Conservation (phyloP, 2,329 filamentous ascomycete genomes). For the Emmonsiellopsis sp. region DNA sequence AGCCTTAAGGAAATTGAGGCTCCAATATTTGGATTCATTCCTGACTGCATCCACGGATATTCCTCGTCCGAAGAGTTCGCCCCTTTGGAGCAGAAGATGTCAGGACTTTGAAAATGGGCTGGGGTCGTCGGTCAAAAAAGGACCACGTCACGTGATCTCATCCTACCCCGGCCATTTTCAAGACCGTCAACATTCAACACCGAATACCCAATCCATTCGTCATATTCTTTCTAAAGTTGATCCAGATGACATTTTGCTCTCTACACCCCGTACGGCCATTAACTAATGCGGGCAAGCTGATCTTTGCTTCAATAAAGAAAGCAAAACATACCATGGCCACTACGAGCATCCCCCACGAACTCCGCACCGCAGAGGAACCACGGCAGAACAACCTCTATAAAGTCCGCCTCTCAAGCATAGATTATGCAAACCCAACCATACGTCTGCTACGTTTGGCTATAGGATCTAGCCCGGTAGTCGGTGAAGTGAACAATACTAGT, state of each 20-base stretch:
- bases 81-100: too few species aligned
- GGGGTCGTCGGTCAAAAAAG: too few species aligned
- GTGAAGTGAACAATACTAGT: neutral
- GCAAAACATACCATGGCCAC: conserved; percentile 13
- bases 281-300: neutral
- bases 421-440: conserved; percentile 57
- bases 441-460: conserved; percentile 60
- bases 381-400: conserved; percentile 57
- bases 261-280: neutral
- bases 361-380: conserved; percentile 66
- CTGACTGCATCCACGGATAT: too few species aligned
- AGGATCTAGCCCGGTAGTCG: neutral
- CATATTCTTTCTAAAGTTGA: too few species aligned
- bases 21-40: too few species aligned
- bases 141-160: too few species aligned
- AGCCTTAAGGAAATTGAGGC: too few species aligned
- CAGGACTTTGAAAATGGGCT: too few species aligned
- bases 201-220: too few species aligned
- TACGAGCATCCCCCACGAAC: conserved; percentile 46
- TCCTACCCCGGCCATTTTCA: too few species aligned
- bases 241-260: neutral
- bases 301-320: neutral
- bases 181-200: too few species aligned
- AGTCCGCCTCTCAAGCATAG: conserved; percentile 53
- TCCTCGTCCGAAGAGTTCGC: too few species aligned